These are phyloP conservation scores for Tetracladium marchalianum DNA, from an alignment of 495 filamentous ascomycete genomes.

Conservation along the genomic window DNA sequence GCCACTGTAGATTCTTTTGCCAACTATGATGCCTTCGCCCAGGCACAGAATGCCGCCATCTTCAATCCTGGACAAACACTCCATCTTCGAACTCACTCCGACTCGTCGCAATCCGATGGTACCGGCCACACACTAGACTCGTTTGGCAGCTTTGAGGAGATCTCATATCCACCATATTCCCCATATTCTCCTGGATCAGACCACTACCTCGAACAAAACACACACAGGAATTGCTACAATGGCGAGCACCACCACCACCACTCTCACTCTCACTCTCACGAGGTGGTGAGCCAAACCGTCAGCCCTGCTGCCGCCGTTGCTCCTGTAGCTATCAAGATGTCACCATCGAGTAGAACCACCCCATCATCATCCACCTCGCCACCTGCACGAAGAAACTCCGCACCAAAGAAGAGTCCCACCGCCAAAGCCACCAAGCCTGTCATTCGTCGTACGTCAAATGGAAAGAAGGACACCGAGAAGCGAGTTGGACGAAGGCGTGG, in stretches of 20 bases:
- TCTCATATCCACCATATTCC: conserved; percentile 62
- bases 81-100: conserved; percentile 74
- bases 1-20: conserved; percentile 52
- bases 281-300: conserved; percentile 34
- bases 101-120: conserved; percentile 67
- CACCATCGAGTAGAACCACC: conserved; percentile 44
- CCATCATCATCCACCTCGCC: conserved; percentile 45
- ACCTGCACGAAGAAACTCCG: conserved; percentile 46
- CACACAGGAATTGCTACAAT: conserved; percentile 41
- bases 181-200: conserved; percentile 62
- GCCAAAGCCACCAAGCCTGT: conserved; percentile 73
- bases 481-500: conserved; percentile 79
- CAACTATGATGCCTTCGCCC: conserved; percentile 38
- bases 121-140: conserved; percentile 40
- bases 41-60: conserved; percentile 50
- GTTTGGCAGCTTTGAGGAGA: conserved; percentile 77
- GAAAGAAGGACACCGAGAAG: conserved; percentile 79
- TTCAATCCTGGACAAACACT: conserved; percentile 82
- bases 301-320: conserved; percentile 61
- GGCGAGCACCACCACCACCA: conserved; percentile 38
- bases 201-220: conserved; percentile 36
- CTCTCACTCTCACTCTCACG: conserved; percentile 26
- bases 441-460: conserved; percentile 61
- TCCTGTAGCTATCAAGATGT: conserved; percentile 60
- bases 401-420: conserved; percentile 63